Evolutionary conservation across 495 filamentous ascomycete genomes (phyloP), one percentile per base, ranked within the genome.

Genomic region (Amniculicola lignicola): DNA sequence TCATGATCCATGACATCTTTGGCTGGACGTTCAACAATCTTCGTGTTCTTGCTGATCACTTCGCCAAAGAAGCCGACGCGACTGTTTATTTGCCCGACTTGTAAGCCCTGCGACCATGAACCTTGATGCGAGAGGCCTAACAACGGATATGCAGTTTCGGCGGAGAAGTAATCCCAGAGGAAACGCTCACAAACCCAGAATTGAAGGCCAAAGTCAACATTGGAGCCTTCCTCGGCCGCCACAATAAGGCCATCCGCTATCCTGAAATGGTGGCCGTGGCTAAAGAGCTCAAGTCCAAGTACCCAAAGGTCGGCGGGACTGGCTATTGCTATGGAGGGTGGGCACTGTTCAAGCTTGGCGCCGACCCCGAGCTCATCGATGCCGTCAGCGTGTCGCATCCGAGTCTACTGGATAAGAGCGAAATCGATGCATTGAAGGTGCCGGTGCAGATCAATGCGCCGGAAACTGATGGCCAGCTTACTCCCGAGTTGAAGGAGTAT

Each of bases 321-420:
- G 82, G 82, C 3, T 84, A 75, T 65, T 86, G 83, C 70, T 85
- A 72, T 43, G 81, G 82, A 44, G 81, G 79, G 1, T 83, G 80
- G 80, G 80, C 73, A 0, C 71, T 73, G 21, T 77, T 79, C 62
- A 65, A 74, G 31, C 69, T 84, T 0, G 78, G 74, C 4, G 68
- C 64, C 1, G 73, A 59, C 19, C 68, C 66, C 0, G 51, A 69
- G 1, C 64, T 85, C n/a, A 73, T 86, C n/a, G 79, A 84, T 57
- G 74, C 67, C 43, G 70, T 84, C 24, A 72, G 75, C 0, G 71
- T 68, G 3, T 82, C 70, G 0, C 82, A 85, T 65, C 82, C 82
- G 1, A 76, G 72, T 7, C 59, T 73, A 18, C 45, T 82, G 12
- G 72, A 65, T 0, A 66, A 75, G 49, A 57, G 67, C 36, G 81